Conservation (phyloP, 306 rosid species). For the Begonia peltatifolia region DNA sequence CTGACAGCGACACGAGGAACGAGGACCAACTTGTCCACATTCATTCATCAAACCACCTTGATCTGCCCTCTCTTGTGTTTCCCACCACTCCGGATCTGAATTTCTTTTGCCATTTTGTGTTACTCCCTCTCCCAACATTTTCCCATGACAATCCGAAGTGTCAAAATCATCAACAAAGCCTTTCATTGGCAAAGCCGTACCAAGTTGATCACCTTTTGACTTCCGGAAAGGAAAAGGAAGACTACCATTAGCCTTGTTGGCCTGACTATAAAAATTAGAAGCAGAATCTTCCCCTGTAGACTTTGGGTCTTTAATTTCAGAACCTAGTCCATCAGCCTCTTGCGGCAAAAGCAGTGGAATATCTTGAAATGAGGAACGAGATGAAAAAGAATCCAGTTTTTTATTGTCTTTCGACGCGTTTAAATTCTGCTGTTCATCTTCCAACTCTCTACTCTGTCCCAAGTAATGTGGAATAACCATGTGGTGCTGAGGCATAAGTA, state of each 20-base stretch:
- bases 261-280: slow-evolving; percentile 15
- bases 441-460: slow-evolving; percentile 46
- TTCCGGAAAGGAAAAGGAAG: slow-evolving; percentile 33
- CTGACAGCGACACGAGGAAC: slow-evolving; percentile 89
- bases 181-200: slow-evolving; percentile 66
- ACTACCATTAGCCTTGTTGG: slow-evolving; percentile 14
- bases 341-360: slow-evolving; percentile 79
- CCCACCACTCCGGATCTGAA: slow-evolving; percentile 81
- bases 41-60: slow-evolving; percentile 67
- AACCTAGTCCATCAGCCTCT: slow-evolving; percentile 37
- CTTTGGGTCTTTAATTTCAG: slow-evolving; percentile 32
- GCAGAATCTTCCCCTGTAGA: slow-evolving; percentile 8
- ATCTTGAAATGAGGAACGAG: slow-evolving; percentile 53
- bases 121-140: slow-evolving; percentile 24
- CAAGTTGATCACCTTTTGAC: slow-evolving; percentile 40
- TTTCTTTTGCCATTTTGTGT: slow-evolving; percentile 19
- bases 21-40: slow-evolving; percentile 86
- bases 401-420: slow-evolving; percentile 20
- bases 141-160: slow-evolving; percentile 24
- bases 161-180: slow-evolving; percentile 78
- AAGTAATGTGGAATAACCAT: slow-evolving; percentile 98
- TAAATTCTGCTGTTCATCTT: slow-evolving; percentile 24
- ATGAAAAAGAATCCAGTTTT: slow-evolving; percentile 56
- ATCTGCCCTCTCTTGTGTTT: slow-evolving; percentile 70
- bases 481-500: slow-evolving; percentile 99